Evolutionary conservation across 208 protist species (phyloP), one percentile per base, ranked within the genome.

Genomic region (Trypanosoma scelopori): DNA sequence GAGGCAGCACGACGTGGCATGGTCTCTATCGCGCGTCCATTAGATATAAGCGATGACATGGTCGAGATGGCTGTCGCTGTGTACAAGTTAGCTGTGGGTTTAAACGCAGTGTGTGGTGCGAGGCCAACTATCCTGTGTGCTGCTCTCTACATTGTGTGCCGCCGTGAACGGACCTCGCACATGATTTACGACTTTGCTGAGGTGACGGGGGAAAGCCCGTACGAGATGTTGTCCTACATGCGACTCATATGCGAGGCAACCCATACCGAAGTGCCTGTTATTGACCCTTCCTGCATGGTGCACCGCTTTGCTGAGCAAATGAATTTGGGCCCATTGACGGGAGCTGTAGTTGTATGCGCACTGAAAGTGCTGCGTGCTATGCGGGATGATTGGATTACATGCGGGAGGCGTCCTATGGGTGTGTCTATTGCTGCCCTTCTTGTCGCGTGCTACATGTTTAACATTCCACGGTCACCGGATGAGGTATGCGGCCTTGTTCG

Each of bases 331-430:
- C 71, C 83, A 50, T 61, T 66, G 42, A 87, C 78, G 4, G 70
- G 71, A 9, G 76, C 88, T 22, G 79, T 97, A 2, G 70, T 93
- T 18, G 77, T 96, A 9, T 95, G 87, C 45, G 86, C 93, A 27
- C 60, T 96, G 28, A 94, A 96, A 66, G 79, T 96, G 27, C 70
- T 97, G 56, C 76, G 84, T 11, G 81, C 76, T 18, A 97, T 97
- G 93, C 75, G 84, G 57, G 81, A 93, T 32, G 91, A 97, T 71
- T 97, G 93, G 91, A 97, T 97, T 49, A 65, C 81, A 25, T 94
- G 76, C 51, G 93, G 93, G 9, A 76, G 93, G 39, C 86, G 89
- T 13, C 93, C 93, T 11, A 87, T 94, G 76, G 90, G 90, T 23
- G 87, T 97, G 20, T 95, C 87, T 65, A 91, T 88, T 27, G 89